Evolutionary conservation across 306 rosid species (phyloP).

Genomic region (Quercus gilva): DNA sequence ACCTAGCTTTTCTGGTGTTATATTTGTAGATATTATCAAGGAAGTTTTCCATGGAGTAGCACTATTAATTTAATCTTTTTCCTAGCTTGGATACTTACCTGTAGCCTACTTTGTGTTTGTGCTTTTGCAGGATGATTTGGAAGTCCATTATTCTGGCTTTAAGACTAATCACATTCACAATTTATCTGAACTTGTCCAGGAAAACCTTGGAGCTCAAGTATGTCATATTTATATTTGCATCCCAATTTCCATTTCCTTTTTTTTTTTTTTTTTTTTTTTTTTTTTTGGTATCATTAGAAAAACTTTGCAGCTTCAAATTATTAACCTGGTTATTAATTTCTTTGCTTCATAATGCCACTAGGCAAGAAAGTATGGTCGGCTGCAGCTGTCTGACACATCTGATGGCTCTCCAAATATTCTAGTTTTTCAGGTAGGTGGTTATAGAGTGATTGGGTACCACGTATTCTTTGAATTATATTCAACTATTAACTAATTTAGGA

Average conservation of each 20-base stretch:
- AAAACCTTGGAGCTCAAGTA: conserved; percentile 75
- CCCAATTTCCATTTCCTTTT: conserved; percentile 4
- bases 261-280: background rate
- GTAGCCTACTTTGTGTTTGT: conserved; percentile 18
- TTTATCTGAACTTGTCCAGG: conserved; percentile 83
- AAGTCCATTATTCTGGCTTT: conserved; percentile 85
- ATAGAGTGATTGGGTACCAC: background rate
- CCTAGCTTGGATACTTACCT: conserved; percentile 4
- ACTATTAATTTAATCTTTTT: conserved; percentile 5
- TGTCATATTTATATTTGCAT: conserved; percentile 19
- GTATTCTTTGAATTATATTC: conserved; percentile 9
- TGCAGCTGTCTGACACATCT: conserved; percentile 74
- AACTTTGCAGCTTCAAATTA: background rate
- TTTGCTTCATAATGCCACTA: conserved; percentile 28
- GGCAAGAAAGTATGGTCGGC: conserved; percentile 56
- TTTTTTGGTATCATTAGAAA: background rate
- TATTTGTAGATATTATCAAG: no score
- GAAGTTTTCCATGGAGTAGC: background rate
- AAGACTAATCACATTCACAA: conserved; percentile 80
- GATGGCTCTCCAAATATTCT: conserved; percentile 68
- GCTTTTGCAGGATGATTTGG: conserved; percentile 64
- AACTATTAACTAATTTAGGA: background rate
- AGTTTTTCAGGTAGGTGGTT: conserved; percentile 75
- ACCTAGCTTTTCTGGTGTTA: background rate
- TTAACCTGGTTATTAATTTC: conserved; percentile 12